Base-by-base conservation (phyloP, 2,329 filamentous ascomycete species). In the Talaromyces sp. region DNA sequence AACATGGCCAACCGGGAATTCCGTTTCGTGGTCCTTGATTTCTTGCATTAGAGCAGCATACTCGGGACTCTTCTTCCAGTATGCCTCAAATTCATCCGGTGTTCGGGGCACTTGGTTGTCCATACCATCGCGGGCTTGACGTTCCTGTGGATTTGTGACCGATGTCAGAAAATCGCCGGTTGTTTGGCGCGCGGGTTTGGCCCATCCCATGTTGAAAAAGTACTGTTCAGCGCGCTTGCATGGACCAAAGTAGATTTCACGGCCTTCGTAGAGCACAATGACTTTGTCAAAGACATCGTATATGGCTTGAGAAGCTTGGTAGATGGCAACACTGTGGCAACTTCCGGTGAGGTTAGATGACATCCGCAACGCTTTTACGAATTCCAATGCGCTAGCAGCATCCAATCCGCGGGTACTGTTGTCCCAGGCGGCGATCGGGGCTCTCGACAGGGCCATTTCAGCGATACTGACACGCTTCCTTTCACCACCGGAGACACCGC, bases 381-480 rank as follows among this genome's bases (percentile, higher is more conserved):
- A 93, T 70, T 91, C 89, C 43, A 92, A 77, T 0, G 90, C 90
- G 0, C 88, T 92, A 7, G 87, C 87, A 0, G 88, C 87, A 74
- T 93, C 91, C 0, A 94, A 81, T 13, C 91, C 91, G 59, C 86
- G 83, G 0, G 90, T 93, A 35, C 84, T 87, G 69, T 92, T 92
- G 66, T 90, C 92, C 91, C 91, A 95, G 66, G 88, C 89, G 73
- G 90, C 88, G 2, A 86, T 80, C 41, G 84, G 87, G 1, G 86
- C 85, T n/a, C 78, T 78, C 10, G 88, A 88, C 8, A 93, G 80
- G 65, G 89, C 84, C 70, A 91, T 91, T 76, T 95, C 91, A 0
- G 90, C 90, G 67, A 95, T 92, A 57, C 88, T 90, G 6, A 96
- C 91, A 74, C 92, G 88, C 79, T 95, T 93, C 64, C 88, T 82